Base-by-base conservation (phyloP, 2,329 filamentous ascomycete genomes). In the Fusarium oligoseptatum region DNA sequence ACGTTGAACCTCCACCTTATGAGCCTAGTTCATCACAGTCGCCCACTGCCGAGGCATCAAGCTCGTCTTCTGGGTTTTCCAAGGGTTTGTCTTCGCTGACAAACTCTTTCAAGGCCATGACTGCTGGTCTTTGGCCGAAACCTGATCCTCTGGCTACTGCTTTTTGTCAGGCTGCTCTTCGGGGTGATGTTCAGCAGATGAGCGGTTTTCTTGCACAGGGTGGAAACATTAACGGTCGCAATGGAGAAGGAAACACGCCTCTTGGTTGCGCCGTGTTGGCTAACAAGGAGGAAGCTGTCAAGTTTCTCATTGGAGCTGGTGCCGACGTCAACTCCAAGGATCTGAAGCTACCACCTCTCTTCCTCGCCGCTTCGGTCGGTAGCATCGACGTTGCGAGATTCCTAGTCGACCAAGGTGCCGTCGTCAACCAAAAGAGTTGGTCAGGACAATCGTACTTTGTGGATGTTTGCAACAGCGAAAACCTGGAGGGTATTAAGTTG, bases 121-220 rank as follows among this genome's bases (percentile, higher is more conserved):
- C 82, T 0, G 71, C 80, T 8, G 72, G 72, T 9, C 69, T 84
- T 6, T 74, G 77, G 27, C 37, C 81, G 0, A 83, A 82, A n/a
- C 82, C 83, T 0, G 83, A 83, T 15, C 83, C 83, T 1, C 67
- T 84, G 4, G 83, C 82, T 1, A 80, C 81, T 1, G 82, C 83
- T 1, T 79, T 84, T 20, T 84, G 83, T 17, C 77, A 83, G 37
- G 83, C 83, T 1, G 77, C 80, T 3, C 71, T 79, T 1, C 73
- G 76, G 2, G 83, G 83, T 0, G 80, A 84, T n/a, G 67, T 81
- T 1, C 73, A 75, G 12, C 82, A 84, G 22, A 78, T 83, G 45
- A 77, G 74, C 1, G 81, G 79, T 0, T 74, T 84, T 20, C 68
- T 84, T 11, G 68, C 75, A 3, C 80, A 83, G 55, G 83, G 83